These are phyloP conservation scores for Ogataea neopini DNA, from an alignment of 805 yeast genomes.

Conservation along the genomic window DNA sequence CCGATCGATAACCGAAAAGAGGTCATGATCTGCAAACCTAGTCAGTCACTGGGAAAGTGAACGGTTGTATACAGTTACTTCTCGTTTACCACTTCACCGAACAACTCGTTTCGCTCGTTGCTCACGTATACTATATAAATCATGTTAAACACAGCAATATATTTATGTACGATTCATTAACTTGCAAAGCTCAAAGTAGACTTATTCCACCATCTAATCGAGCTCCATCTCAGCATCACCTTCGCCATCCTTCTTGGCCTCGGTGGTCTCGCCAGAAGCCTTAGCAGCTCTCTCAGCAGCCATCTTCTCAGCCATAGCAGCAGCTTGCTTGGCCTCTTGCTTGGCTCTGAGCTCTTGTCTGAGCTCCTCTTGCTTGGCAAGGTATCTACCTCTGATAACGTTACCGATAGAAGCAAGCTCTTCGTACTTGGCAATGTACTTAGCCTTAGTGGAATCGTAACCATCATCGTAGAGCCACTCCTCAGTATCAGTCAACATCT, in stretches of 20 bases:
- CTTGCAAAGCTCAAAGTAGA: not conserved
- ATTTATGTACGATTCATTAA: not conserved
- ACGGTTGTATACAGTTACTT: too few species aligned
- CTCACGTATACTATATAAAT: not conserved
- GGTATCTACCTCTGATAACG: slow-evolving; percentile 92
- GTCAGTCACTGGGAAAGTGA: too few species aligned
- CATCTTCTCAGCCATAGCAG: slow-evolving; percentile 78
- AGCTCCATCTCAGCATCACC: slow-evolving; percentile 39
- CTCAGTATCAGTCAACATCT: slow-evolving; percentile 80
- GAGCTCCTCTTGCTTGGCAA: slow-evolving; percentile 93
- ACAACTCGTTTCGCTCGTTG: not conserved
- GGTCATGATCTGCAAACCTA: too few species aligned
- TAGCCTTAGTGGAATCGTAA: slow-evolving; percentile 93
- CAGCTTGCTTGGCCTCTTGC: slow-evolving; percentile 83
- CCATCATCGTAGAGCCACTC: slow-evolving; percentile 99
- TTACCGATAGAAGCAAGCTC: slow-evolving; percentile 95
- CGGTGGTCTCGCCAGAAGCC: slow-evolving; percentile 36
- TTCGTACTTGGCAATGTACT: slow-evolving; percentile 96
- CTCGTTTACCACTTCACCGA: too few species aligned
- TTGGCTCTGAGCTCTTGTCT: slow-evolving; percentile 84
- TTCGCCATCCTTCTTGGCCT: slow-evolving; percentile 31
- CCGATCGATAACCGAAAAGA: too few species aligned
- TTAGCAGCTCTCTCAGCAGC: slow-evolving; percentile 71
- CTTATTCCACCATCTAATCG: slow-evolving; percentile 15
- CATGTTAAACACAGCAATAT: not conserved